Percentiles rank a stretch among this genome's conserved stretches.
Evolutionary conservation across 192 early-diverging fungal species (phyloP).

Genomic region (Coemansia sp.): DNA sequence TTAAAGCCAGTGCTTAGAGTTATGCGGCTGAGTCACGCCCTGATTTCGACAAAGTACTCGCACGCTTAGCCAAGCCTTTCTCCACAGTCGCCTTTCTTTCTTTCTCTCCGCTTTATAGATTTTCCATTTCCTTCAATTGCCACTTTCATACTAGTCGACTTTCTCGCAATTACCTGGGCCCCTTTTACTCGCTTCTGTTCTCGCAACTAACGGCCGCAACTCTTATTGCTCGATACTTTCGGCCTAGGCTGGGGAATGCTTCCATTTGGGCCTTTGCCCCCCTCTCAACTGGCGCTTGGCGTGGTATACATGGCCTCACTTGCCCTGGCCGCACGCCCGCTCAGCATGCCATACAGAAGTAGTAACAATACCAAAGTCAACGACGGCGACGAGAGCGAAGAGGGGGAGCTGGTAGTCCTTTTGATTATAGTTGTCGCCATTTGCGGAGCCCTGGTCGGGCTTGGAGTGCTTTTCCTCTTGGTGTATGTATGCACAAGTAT

Average conservation of each 20-base stretch:
- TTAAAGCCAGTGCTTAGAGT: background rate
- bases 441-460: constrained; percentile 39
- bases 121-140: background rate
- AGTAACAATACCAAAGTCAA: background rate
- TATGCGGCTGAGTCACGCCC: background rate
- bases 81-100: background rate
- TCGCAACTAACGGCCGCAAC: background rate
- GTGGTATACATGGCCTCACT: background rate
- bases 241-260: background rate
- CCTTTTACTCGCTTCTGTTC: background rate
- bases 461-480: constrained; percentile 34
- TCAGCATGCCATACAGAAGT: background rate
- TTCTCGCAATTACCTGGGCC: background rate
- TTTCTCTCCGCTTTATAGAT: background rate
- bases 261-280: background rate
- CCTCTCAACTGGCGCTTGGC: constrained; percentile 3
- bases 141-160: background rate
- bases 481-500: constrained; percentile 23
- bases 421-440: constrained; percentile 43
- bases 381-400: constrained; percentile 15
- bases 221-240: background rate
- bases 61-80: background rate
- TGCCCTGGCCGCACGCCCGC: constrained; percentile 6
- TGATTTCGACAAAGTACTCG: background rate
- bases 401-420: constrained; percentile 38